Evolutionary conservation across 1,139 yeast species (phyloP).

Genomic region (Hanseniaspora uvarum): DNA sequence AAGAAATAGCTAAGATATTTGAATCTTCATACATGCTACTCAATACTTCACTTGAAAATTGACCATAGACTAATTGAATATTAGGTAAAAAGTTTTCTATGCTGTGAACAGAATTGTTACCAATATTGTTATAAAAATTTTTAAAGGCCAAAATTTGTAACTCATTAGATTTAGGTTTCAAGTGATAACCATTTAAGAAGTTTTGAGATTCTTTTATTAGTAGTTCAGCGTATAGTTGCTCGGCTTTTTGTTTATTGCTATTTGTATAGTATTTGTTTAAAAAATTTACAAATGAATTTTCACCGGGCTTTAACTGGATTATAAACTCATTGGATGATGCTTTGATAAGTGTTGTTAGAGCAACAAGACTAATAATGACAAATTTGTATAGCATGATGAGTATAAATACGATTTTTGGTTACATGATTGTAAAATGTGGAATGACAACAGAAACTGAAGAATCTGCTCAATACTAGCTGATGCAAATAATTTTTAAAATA

Average conservation of each 20-base stretch:
- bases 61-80: constrained; percentile 1
- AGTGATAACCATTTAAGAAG: constrained; percentile 1
- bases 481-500: no score
- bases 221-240: not conserved
- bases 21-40: constrained; percentile 6
- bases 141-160: constrained; percentile 5
- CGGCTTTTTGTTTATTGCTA: not conserved
- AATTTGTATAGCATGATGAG: not conserved
- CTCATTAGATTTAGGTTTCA: constrained; percentile 8
- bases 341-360: not conserved
- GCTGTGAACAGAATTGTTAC: not conserved
- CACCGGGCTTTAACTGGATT: constrained; percentile 2
- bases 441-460: no score
- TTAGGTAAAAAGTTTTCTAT: not conserved
- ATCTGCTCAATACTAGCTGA: no score
- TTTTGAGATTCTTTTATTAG: not conserved
- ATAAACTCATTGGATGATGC: not conserved
- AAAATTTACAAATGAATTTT: not conserved
- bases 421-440: not conserved
- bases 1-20: constrained; percentile 27
- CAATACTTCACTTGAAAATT: not conserved
- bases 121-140: not conserved
- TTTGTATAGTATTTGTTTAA: constrained; percentile 3
- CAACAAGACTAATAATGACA: not conserved
- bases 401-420: not conserved